Base-by-base conservation (phyloP, 441 rosid genomes). In the Pelargonium australe region DNA sequence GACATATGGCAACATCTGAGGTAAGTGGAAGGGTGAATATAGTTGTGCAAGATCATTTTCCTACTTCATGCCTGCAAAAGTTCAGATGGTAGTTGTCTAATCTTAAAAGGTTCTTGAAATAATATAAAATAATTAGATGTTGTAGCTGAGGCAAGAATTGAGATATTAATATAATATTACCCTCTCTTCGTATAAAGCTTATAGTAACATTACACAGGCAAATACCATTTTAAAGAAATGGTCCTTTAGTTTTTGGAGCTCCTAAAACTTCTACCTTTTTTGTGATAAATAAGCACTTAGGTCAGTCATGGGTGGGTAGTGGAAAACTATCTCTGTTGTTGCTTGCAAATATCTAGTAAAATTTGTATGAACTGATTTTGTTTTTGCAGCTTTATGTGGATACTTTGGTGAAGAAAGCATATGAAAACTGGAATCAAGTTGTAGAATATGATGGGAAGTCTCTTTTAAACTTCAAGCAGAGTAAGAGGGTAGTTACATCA, bases 371-470 rank as follows among this genome's bases (percentile, higher is more conserved):
- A 19, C 25, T 57, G 40, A 17, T 67, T 62, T 67, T 58, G 12
- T 77, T 79, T 65, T 51, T 85, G 76, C 88, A 95, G 99, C 73
- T 92, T 19, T 90, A 80, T 81, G 96, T 95, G 41, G 99, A 95
- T 79, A 68, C 90, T 11, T 76, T 87, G 77, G 88, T 95, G 83
- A 95, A 90, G 86, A 92, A 89, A 79, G 99, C 99, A 40, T 95
- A 95, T 85, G 99, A 92, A 1, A 88, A 90, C 71, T 95, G 99
- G 99, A 77, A 72, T 79, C 81, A 80, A 72, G 99, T 90, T 45
- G 71, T 92, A 68, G 97, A 95, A 76, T 92, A 92, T 80, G 98
- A 92, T 78, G 98, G 96, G 75, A 90, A 95, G 78, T 87, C 97
- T 53, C 80, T 92, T 47, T 7, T 89, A 75, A 84, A 76, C 81